Evolutionary conservation across 441 rosid genomes (phyloP), one percentile per base, ranked within the genome.

Genomic region (Bocquillonia castaneifolia): DNA sequence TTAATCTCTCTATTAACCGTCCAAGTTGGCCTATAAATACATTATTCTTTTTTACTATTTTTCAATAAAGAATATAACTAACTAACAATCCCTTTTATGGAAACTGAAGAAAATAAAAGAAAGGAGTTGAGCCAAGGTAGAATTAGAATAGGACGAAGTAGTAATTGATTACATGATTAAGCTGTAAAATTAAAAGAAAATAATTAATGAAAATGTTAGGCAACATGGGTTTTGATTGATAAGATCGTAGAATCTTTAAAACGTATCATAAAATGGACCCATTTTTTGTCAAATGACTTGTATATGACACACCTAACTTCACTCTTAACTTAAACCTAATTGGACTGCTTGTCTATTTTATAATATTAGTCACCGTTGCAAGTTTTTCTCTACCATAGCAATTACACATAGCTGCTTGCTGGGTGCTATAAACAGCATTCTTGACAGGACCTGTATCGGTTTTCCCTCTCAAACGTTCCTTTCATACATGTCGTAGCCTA

Each of bases 221-320:
- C 70, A 66, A 66, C 61, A 54, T 59, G 56, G 65, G 72, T 64
- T 62, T 56, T 66, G 64, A 70, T 70, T 59, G 77, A 76, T 45
- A 23, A 62, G 79, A 78, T 62, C 1, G 75, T 15, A 68, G 80
- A 62, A 80, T 74, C 81, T 59, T 40, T 57, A 58, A n/a, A 66
- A 63, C 63, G 73, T 73, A 72, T 72, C 51, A 34, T 52, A 67
- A 12, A 15, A 36, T 60, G 76, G 80, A n/a, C 80, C 78, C 75
- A 36, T 32, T 34, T 39, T 45, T 29, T 66, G 72, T 53, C 65
- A 45, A 34, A 66, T n/a, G 68, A 75, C 72, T 72, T 76, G 72
- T 6, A 14, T 31, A 18, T 60, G 69, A 58, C 37, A 63, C 68
- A 74, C 81, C 79, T 79, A 74, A 76, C 81, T 74, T 73, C 32